A percentile compares a stretch with the other conserved stretches of the same genome.
phyloP scores from a whole-genome alignment of 257 asterid genomes.

The Solanum clarkiae region DNA sequence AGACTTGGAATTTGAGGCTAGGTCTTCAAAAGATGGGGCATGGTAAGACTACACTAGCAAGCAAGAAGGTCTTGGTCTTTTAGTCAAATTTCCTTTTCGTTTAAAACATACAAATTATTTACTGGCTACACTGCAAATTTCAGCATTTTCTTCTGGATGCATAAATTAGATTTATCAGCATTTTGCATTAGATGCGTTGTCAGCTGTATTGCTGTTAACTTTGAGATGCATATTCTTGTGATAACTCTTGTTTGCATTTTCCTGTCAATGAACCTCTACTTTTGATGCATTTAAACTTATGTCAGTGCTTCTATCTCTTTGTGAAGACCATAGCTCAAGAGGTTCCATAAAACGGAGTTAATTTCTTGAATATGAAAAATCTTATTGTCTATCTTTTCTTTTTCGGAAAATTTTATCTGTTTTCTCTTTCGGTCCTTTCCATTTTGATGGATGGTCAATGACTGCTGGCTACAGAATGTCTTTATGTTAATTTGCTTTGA shows the following conservation, averaged over 20 bases:
- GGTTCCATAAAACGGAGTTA: background rate
- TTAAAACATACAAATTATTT: background rate
- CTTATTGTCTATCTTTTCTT: background rate
- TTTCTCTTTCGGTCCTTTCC: background rate
- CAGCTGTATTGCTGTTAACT: background rate
- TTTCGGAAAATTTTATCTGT: background rate
- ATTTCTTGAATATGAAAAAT: background rate
- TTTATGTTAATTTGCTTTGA: background rate
- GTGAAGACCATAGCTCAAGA: background rate
- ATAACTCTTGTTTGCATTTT: background rate
- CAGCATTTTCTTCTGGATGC: background rate
- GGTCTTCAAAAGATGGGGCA: slow-evolving; percentile 73
- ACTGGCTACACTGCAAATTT: background rate
- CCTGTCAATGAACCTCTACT: background rate
- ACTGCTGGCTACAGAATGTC: background rate
- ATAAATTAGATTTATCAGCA: background rate
- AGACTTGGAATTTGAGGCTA: slow-evolving; percentile 74
- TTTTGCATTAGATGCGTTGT: background rate
- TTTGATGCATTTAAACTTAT: background rate
- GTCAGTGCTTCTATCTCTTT: background rate
- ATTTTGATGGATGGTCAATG: background rate
- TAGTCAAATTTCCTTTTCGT: background rate
- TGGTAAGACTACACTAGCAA: slow-evolving; percentile 39
- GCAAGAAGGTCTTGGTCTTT: background rate
- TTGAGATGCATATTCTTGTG: background rate